Base-by-base conservation (phyloP, 495 filamentous ascomycete genomes). In the Neurospora sp. region DNA sequence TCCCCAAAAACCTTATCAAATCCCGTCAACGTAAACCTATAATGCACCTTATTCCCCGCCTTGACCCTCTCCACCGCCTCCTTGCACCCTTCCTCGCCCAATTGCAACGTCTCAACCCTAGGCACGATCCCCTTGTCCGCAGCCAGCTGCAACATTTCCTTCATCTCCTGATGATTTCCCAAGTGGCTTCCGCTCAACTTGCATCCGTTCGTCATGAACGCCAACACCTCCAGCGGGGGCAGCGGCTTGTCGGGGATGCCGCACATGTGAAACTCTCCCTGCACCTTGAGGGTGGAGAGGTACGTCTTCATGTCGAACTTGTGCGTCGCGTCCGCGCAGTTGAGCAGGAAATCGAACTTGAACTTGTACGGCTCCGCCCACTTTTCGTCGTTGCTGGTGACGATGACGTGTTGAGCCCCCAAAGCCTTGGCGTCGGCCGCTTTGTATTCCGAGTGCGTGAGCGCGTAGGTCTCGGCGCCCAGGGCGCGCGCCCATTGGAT, bases 341-440 rank as follows among this genome's bases (percentile, higher is more conserved):
- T 93, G 76, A 95, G 83, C 77, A 93, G 89, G 77, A 93, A 85
- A 83, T 93, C 89, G 80, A 94, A 93, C 68, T 82, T 88, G 82
- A 88, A 91, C 41, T 80, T 82, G 70, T 81, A 81, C 38, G 79
- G 77, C 44, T 84, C 78, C 3, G 85, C 86, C 91, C 91, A 95
- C 48, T 85, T 83, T 72, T 93, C 86, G 53, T 91, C 89, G 2
- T 78, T 81, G 12, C 89, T 93, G 18, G 87, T 74, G 40, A 69
- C 85, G 70, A 94, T 91, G 78, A 89, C 93, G 20, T 85, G 83
- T 78, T 89, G 88, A 16, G 90, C 89, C 8, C 89, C 90, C 0
- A 91, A 81, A 74, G 85, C 84, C 72, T 87, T 40, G 2, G 89
- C 90, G 81, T 93, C 90, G 0, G 76, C 82, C 46, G 82, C 82